Evolutionary conservation across 2,329 filamentous ascomycete species (phyloP), one percentile per base, ranked within the genome.

Genomic region (Cytospora chrysosperma): DNA sequence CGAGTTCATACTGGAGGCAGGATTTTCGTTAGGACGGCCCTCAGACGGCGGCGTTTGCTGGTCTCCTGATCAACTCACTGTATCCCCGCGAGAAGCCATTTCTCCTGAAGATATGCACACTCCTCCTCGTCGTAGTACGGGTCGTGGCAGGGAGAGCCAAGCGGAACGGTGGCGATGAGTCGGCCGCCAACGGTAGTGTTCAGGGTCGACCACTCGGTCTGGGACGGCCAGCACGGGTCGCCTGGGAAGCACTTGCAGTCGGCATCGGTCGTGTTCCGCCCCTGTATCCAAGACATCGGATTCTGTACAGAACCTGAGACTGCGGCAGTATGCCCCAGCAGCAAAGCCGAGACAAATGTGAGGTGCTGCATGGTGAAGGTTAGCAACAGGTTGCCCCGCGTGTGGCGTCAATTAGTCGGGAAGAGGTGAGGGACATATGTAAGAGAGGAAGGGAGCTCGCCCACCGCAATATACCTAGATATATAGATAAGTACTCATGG

Each of bases 171-270:
- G 2, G 76, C 75, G n/a, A 85, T 74, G 43, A 85, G 72, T 12
- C 73, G 74, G 3, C 83, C 83, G 6, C 72, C 71, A n/a, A 85
- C 71, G 1, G 81, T 79, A 21, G 70, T 49, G 68, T 86, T 85
- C 64, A 86, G 75, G 3, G 65, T 59, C 10, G 69, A 67, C 82
- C 82, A 85, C 21, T 70, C 69, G 17, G 66, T 37, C 3, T 62
- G 21, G 1, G 73, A 73, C 1, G 83, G 83, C 84, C 83, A 86
- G 70, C 79, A 81, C 3, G 67, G 19, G 56, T 85, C 81, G 12
- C 77, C 77, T 0, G 82, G 82, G 59, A 80, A 78, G 72, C 78
- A 65, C 28, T 51, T 65, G 49, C 63, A 65, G 37, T n/a, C 47
- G 13, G 26, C 30, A 30, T 30, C n/a, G n/a, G 37, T 49, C 7